Evolutionary conservation across 192 early-diverging fungal genomes (phyloP), one percentile per base, ranked within the genome.

Genomic region (Coemansia sp.): DNA sequence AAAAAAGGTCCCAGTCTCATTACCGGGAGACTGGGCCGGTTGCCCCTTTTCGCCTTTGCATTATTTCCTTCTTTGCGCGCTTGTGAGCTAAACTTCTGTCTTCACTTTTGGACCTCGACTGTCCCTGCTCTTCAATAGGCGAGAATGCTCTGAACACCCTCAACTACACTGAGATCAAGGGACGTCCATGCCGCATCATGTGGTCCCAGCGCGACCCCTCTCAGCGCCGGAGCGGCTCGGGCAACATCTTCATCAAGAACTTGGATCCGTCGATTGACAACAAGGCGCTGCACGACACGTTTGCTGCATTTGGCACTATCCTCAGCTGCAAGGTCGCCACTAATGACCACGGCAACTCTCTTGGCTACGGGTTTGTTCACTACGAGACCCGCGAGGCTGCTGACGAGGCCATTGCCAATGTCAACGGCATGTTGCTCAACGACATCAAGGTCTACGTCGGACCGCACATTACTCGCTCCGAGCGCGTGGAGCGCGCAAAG

Each of bases 211-310:
- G 96, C 67, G 94, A 99, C 83, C 96, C 96, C 18, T 84, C 91
- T 43, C 78, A 90, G 63, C 93, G 96, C 79, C 87, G 88, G 63
- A 83, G 83, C 53, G 93, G 94, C 36, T 80, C 82, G 41, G 94
- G 94, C 57, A 99, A 99, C 82, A 92, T 99, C 76, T 99, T 99
- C 78, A 99, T 99, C 84, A 99, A 99, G 84, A 99, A 99, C 86
- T 80, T 99, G 46, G 94, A 97, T 80, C 78, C 85, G 40, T 80
- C 90, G 49, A 99, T 99, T 65, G 96, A 99, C 82, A 93, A 95
- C 85, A 95, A 96, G 86, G 93, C 96, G 41, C 88, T 99, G 35
- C 95, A 97, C 78, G 97, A 99, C 68, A 97, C 95, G 56, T 99
- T 99, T 78, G 83, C 89, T 34, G 92, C 95, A 45, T 99, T 99